Evolutionary conservation across 2,329 filamentous ascomycete species (phyloP).

Genomic region (Ophiobolus disseminans): DNA sequence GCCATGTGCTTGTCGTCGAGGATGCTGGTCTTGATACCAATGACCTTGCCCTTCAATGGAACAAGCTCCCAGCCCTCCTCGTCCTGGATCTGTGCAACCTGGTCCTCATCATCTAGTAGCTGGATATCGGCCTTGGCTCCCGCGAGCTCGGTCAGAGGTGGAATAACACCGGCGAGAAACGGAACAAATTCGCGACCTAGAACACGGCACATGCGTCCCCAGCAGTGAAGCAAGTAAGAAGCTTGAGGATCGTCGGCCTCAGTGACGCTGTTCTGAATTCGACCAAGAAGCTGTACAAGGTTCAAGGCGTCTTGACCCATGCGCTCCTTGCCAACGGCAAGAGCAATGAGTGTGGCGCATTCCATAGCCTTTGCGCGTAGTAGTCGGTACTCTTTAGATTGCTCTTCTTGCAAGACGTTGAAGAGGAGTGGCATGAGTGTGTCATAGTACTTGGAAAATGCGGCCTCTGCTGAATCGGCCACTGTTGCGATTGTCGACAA

Average conservation of each 20-base stretch:
- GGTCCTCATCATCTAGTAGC: conserved; percentile 91
- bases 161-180: conserved; percentile 92
- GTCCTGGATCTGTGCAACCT: conserved; percentile 88
- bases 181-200: conserved; percentile 89
- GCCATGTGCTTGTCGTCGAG: conserved; percentile 99
- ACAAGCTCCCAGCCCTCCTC: conserved; percentile 98
- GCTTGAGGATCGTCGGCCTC: conserved; percentile 95
- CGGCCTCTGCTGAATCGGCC: conserved; percentile 95
- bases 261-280: conserved; percentile 80
- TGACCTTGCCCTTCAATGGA: conserved; percentile 95
- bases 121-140: conserved; percentile 97
- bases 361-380: conserved; percentile 98
- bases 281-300: conserved; percentile 84
- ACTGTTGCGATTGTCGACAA: conserved; percentile 98
- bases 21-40: conserved; percentile 95
- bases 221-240: conserved; percentile 97
- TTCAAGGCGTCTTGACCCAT: conserved; percentile 87
- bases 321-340: conserved; percentile 92
- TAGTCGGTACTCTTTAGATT: conserved; percentile 89
- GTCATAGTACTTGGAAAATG: conserved; percentile 94
- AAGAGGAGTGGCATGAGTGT: conserved; percentile 95
- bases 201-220: conserved; percentile 98
- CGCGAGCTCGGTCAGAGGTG: conserved; percentile 86
- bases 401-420: conserved; percentile 85
- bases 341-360: conserved; percentile 92